These are phyloP conservation scores for Sonneratia alba DNA, from an alignment of 345 rosid genomes.

Conservation along the genomic window DNA sequence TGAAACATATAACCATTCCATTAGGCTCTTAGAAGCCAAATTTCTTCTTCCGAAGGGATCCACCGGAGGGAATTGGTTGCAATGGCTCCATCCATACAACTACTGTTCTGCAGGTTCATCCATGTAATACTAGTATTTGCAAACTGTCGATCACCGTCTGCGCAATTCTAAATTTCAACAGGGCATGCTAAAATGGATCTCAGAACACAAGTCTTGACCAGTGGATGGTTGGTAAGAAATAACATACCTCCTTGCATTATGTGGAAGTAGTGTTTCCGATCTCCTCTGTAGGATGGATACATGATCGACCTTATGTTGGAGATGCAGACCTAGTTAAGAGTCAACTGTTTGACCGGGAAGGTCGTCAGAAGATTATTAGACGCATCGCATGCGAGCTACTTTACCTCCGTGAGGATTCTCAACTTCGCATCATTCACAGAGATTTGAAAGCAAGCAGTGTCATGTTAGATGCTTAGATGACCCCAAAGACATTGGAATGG, in stretches of 20 bases:
- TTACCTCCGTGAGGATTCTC: constrained; percentile 62
- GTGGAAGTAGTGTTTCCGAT: background rate
- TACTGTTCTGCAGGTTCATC: too few species aligned
- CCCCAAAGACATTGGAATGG: constrained; percentile 73
- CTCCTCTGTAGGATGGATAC: background rate
- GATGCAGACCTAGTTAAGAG: constrained; percentile 33
- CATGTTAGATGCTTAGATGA: constrained; percentile 62
- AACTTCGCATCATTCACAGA: constrained; percentile 62
- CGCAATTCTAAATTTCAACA: too few species aligned
- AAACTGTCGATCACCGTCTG: too few species aligned
- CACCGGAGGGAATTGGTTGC: too few species aligned
- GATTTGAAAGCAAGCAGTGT: constrained; percentile 63
- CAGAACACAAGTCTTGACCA: constrained; percentile 47
- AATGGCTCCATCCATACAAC: too few species aligned
- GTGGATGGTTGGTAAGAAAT: constrained; percentile 44
- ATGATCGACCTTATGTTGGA: background rate
- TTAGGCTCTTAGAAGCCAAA: too few species aligned
- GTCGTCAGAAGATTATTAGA: constrained; percentile 44
- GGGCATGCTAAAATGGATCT: too few species aligned
- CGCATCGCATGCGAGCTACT: constrained; percentile 69
- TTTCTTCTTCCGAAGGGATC: too few species aligned
- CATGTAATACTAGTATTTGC: too few species aligned
- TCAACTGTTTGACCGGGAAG: constrained; percentile 37
- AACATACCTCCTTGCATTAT: background rate
- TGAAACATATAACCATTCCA: too few species aligned